Percentiles rank a stretch among this genome's conserved stretches.
phyloP scores from a whole-genome alignment of 1,284 basidiomycete genomes.

The Leccinum fallax region DNA sequence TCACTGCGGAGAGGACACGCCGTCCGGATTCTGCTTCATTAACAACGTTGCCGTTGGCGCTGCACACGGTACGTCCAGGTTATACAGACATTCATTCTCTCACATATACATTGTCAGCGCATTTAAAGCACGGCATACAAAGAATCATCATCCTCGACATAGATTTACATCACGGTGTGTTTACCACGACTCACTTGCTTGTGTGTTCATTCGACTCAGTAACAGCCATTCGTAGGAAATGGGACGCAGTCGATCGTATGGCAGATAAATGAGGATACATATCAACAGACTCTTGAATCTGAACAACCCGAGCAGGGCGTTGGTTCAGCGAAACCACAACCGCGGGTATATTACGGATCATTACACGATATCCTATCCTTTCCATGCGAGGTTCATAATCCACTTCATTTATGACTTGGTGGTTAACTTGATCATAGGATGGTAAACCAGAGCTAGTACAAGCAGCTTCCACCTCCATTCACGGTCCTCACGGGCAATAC shows the following conservation, averaged over 20 bases:
- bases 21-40: conserved; percentile 86
- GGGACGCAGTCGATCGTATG: conserved; percentile 77
- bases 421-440: conserved; percentile 51
- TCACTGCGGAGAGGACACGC: conserved; percentile 87
- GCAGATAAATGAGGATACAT: conserved; percentile 90
- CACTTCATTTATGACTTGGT: neutral
- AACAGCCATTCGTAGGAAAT: conserved; percentile 59
- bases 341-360: conserved; percentile 16
- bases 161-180: conserved; percentile 85
- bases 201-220: neutral
- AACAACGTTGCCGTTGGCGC: conserved; percentile 93
- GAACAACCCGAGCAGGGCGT: conserved; percentile 45
- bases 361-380: conserved; percentile 84
- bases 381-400: conserved; percentile 78
- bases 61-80: conserved; percentile 69
- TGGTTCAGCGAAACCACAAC: conserved; percentile 1
- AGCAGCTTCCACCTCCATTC: conserved; percentile 82
- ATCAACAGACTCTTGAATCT: conserved; percentile 64
- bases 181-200: neutral
- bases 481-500: conserved; percentile 86
- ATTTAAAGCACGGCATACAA: conserved; percentile 78
- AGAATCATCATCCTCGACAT: conserved; percentile 91
- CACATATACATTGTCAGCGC: conserved; percentile 49
- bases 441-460: conserved; percentile 79
- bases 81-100: conserved; percentile 1